Conservation (phyloP, 345 rosid species). For the Salix purpurea region DNA sequence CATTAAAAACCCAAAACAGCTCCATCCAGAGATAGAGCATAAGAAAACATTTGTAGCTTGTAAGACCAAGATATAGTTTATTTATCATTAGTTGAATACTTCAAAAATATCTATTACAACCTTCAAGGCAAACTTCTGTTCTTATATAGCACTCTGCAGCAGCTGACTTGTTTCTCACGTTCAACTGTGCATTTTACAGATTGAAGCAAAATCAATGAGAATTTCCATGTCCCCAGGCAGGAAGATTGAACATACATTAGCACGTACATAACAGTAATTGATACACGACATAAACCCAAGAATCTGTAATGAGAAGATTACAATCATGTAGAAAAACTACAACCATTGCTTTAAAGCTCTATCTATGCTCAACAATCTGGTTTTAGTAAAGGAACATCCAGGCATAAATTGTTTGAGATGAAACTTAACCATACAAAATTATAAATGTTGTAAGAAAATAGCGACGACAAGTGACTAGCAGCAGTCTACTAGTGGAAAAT, state of each 20-base stretch:
- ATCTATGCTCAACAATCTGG: neutral
- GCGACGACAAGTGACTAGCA: too few species aligned
- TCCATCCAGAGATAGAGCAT: neutral
- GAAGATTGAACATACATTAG: conserved; percentile 6
- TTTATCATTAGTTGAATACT: neutral
- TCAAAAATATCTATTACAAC: conserved; percentile 31
- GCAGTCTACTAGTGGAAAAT: neutral
- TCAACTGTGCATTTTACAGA: conserved; percentile 54
- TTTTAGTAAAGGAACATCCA: neutral
- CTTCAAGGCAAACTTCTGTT: conserved; percentile 94
- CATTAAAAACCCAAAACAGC: neutral
- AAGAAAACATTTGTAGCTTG: conserved; percentile 2
- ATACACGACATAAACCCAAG: too few species aligned
- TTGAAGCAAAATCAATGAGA: conserved; percentile 11
- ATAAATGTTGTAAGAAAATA: too few species aligned
- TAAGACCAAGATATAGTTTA: conserved; percentile 2
- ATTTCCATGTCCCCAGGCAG: neutral
- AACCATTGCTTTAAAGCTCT: neutral
- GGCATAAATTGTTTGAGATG: neutral
- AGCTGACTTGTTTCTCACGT: conserved; percentile 90
- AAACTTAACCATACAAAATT: neutral
- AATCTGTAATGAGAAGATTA: neutral
- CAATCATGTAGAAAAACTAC: neutral
- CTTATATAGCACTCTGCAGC: conserved; percentile 86
- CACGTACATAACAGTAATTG: neutral